Conservation (phyloP, 1,284 basidiomycete species). For the Cryptococcus deneoformans region DNA sequence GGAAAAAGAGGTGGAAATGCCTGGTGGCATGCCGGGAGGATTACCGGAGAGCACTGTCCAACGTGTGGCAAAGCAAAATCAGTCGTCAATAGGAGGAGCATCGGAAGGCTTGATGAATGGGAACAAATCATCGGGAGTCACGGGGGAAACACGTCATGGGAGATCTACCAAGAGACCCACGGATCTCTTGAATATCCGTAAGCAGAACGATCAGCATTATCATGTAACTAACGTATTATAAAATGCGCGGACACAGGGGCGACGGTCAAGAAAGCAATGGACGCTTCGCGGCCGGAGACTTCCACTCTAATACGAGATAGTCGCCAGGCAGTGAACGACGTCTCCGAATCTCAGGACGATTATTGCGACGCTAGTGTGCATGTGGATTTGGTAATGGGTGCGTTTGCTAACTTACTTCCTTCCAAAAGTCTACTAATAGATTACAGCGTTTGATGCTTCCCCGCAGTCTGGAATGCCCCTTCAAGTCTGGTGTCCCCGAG, state of each 20-base stretch:
- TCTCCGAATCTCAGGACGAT: conserved; percentile 71
- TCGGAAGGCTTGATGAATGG: neutral
- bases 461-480: conserved; percentile 34
- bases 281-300: conserved; percentile 66
- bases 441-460: neutral
- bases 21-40: neutral
- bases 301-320: conserved; percentile 60
- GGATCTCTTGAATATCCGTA: conserved; percentile 26
- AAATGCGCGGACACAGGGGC: conserved; percentile 11
- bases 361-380: conserved; percentile 79
- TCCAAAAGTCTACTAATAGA: neutral
- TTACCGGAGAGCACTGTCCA: neutral
- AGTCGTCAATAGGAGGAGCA: too few species aligned
- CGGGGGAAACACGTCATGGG: neutral
- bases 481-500: conserved; percentile 66
- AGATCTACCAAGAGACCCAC: conserved; percentile 21
- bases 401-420: conserved; percentile 4
- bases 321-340: conserved; percentile 63
- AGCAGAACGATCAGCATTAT: neutral
- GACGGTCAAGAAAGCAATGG: conserved; percentile 65
- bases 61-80: too few species aligned
- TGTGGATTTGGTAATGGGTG: conserved; percentile 65
- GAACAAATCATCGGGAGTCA: neutral
- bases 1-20: neutral
- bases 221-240: neutral